Base-by-base conservation (phyloP, 176 grass and related monocot genomes). In the Oryza brachyantha region DNA sequence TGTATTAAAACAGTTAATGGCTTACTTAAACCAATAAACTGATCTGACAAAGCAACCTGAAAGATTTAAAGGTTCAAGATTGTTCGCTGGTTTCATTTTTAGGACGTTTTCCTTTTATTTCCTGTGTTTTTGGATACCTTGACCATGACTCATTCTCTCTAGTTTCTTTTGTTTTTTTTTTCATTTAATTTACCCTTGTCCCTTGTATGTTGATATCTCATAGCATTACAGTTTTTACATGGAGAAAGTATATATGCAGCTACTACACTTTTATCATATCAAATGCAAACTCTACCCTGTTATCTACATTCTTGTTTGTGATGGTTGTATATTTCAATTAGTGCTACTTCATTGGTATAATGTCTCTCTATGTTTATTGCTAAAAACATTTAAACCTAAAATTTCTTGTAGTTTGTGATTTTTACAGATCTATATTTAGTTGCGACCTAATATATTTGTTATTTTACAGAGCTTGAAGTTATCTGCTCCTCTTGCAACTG, bases 401-500 rank as follows among this genome's bases (percentile, higher is more conserved):
- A 69, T 70, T 62, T 26, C 72, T 87, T 81, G 12, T 64, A 62
- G 17, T 11, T 1, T 82, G 66, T 27, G 35, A 65, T 59, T 2
- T 45, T 45, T 72, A n/a, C 13, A 83, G 17, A 10, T 46, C 34
- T 21, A 74, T 82, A 21, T 78, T 11, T 79, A 61, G 64, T 16
- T 77, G n/a, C 80, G 28, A 40, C 58, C 35, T 75, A 74, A 64
- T 41, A 45, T 45, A 9, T 66, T 36, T 32, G 1, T 76, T 90
- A 67, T 52, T 83, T 80, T 84, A 29, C 83, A 99, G 96, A 83
- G 70, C 31, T 74, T 99, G 77, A 99, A 99, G 35, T 73, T 99
- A 89, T 89, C 92, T 13, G 96, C 96, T 84, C 90, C 96, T 82
- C 85, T 99, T 80, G 90, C 96, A 78, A 99, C 92, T 59, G 92